Evolutionary conservation across 2,329 filamentous ascomycete species (phyloP).

Genomic region (Torrubiella hemipterigena): DNA sequence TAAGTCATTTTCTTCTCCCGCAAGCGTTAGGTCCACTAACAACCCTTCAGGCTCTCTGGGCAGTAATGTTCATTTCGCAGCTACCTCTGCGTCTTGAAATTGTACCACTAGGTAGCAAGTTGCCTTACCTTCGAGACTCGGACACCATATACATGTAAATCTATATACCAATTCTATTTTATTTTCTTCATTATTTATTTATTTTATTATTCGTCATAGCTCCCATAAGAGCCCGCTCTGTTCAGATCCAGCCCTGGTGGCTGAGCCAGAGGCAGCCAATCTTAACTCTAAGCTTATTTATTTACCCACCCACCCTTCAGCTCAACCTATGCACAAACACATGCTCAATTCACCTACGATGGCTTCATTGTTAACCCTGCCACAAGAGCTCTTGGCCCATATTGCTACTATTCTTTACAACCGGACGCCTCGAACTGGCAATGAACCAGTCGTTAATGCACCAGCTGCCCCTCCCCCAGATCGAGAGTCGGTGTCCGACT

Average conservation of each 20-base stretch:
- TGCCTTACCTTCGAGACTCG: background rate
- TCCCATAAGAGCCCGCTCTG: too few species aligned
- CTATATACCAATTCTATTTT: too few species aligned
- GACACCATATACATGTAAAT: slow-evolving; percentile 1
- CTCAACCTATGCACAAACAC: background rate
- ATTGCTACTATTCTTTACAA: background rate
- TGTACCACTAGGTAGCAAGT: background rate
- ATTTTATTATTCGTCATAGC: background rate
- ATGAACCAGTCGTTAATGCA: too few species aligned
- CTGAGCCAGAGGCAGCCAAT: too few species aligned
- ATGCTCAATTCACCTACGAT: background rate
- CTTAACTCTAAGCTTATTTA: too few species aligned
- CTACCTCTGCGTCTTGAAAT: background rate
- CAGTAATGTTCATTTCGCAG: background rate
- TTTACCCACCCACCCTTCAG: background rate
- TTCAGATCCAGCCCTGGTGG: too few species aligned
- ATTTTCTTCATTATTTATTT: background rate
- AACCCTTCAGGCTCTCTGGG: background rate
- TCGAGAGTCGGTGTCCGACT: background rate
- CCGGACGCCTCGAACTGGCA: background rate
- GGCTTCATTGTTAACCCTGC: background rate
- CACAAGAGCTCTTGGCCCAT: background rate
- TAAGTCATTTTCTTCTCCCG: background rate
- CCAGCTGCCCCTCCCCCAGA: background rate
- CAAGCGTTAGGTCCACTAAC: background rate